Conservation (phyloP, 2,329 filamentous ascomycete species). For the Talaromyces sp. region DNA sequence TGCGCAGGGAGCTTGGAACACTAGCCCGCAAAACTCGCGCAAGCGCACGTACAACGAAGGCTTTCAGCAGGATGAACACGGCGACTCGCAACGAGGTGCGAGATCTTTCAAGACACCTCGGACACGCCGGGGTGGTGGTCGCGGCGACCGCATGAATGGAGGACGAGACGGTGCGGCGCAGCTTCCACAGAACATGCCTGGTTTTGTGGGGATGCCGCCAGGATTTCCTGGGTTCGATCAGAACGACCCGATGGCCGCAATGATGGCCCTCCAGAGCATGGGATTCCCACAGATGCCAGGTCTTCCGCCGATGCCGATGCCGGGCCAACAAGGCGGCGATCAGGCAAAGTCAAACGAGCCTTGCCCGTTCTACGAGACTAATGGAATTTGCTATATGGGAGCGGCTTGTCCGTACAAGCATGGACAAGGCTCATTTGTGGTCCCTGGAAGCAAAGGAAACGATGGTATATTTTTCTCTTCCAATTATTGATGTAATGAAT, state of each 20-base stretch:
- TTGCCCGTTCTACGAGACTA: conserved; percentile 54
- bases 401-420: conserved; percentile 55
- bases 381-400: conserved; percentile 54
- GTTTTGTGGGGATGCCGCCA: conserved; percentile 35
- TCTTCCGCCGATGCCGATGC: conserved; percentile 39
- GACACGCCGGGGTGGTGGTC: conserved; percentile 36
- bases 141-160: conserved; percentile 34
- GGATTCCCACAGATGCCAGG: conserved; percentile 45
- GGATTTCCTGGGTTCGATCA: conserved; percentile 50
- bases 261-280: conserved; percentile 51
- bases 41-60: conserved; percentile 52
- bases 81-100: conserved; percentile 36
- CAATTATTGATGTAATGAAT: background rate
- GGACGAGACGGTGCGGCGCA: conserved; percentile 18
- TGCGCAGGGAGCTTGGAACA: conserved; percentile 18
- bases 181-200: conserved; percentile 23
- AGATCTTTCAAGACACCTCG: conserved; percentile 44
- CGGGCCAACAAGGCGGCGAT: conserved; percentile 23
- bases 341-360: conserved; percentile 33
- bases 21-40: conserved; percentile 28
- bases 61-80: conserved; percentile 39
- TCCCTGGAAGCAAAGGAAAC: conserved; percentile 23
- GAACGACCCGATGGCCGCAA: conserved; percentile 50
- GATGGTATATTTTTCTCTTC: conserved; percentile 24
- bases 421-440: conserved; percentile 40